Evolutionary conservation across 2,329 filamentous ascomycete genomes (phyloP).

Genomic region (Elsinoe ampelina): DNA sequence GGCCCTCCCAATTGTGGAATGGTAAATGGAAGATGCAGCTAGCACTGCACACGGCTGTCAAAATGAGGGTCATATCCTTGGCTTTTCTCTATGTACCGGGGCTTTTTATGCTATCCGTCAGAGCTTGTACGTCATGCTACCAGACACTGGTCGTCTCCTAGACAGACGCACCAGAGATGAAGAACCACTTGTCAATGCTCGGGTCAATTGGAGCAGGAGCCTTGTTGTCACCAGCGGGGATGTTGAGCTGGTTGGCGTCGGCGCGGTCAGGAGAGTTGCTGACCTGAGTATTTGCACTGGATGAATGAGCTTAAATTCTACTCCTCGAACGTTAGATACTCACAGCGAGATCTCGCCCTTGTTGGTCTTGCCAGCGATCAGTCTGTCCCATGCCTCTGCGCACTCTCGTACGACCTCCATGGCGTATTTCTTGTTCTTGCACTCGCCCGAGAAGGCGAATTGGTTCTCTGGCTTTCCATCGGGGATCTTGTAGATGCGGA

Average conservation of each 20-base stretch:
- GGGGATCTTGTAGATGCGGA: constrained; percentile 99
- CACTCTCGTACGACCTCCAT: constrained; percentile 94
- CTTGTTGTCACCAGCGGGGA: constrained; percentile 73
- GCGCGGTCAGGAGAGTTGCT: constrained; percentile 64
- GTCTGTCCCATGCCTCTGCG: constrained; percentile 90
- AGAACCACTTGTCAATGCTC: constrained; percentile 99
- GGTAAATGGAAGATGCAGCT: too few relatives aligned
- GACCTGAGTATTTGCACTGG: constrained; percentile 74
- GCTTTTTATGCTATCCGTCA: neutral
- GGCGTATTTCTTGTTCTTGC: constrained; percentile 99
- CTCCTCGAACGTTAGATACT: constrained; percentile 32
- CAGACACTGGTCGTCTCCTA: constrained; percentile 23
- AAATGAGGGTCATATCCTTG: constrained; percentile 3
- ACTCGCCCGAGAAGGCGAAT: constrained; percentile 99
- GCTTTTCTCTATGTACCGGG: constrained; percentile 8
- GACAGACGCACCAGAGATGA: constrained; percentile 81
- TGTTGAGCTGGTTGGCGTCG: constrained; percentile 58
- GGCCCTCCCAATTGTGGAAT: too few relatives aligned
- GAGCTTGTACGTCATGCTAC: neutral
- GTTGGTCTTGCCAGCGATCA: constrained; percentile 81
- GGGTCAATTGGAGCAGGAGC: constrained; percentile 81
- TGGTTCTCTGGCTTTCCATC: constrained; percentile 99
- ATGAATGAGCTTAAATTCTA: constrained; percentile 19
- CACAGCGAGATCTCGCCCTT: constrained; percentile 73
- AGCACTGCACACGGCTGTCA: neutral